Evolutionary conservation across 805 yeast species (phyloP).

Genomic region (Suhomyces sp.): DNA sequence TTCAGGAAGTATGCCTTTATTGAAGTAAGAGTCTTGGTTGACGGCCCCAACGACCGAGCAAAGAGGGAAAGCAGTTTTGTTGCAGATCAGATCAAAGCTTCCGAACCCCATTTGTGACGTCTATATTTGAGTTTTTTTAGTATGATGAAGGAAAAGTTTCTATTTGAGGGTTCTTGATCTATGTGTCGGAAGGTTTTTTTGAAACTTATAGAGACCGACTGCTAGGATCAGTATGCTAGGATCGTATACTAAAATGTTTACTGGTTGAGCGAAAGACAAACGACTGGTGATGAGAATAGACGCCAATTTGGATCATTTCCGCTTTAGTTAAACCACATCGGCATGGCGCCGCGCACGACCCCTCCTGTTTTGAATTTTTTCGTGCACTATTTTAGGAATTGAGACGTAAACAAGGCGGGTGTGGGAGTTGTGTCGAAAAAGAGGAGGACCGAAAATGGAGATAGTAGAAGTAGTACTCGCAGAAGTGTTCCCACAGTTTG

Average conservation of each 20-base stretch:
- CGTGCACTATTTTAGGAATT: not conserved
- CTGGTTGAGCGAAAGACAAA: not conserved
- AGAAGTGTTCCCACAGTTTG: not conserved
- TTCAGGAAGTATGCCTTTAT: conserved; percentile 63
- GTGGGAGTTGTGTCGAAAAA: not conserved
- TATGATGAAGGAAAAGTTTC: too few relatives aligned
- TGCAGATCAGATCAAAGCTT: conserved; percentile 60
- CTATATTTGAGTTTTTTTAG: too few relatives aligned
- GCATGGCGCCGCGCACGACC: not conserved
- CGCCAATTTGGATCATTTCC: not conserved
- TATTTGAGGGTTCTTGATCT: not conserved
- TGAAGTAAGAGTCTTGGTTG: conserved; percentile 27
- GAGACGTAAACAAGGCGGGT: not conserved
- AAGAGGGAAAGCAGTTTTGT: conserved; percentile 68
- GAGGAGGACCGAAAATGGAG: too few relatives aligned
- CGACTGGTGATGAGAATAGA: not conserved
- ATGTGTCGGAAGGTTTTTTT: not conserved
- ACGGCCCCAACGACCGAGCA: conserved; percentile 71
- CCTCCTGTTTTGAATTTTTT: not conserved
- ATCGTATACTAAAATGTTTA: not conserved
- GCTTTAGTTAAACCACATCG: not conserved
- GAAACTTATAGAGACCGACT: not conserved
- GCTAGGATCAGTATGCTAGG: not conserved
- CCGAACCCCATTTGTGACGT: conserved; percentile 58
- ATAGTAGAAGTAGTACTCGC: not conserved